A percentile compares a stretch with the other conserved stretches of the same genome.
These are phyloP conservation scores for Sparassis latifolia DNA, from an alignment of 1,284 basidiomycete species.

Conservation along the genomic window DNA sequence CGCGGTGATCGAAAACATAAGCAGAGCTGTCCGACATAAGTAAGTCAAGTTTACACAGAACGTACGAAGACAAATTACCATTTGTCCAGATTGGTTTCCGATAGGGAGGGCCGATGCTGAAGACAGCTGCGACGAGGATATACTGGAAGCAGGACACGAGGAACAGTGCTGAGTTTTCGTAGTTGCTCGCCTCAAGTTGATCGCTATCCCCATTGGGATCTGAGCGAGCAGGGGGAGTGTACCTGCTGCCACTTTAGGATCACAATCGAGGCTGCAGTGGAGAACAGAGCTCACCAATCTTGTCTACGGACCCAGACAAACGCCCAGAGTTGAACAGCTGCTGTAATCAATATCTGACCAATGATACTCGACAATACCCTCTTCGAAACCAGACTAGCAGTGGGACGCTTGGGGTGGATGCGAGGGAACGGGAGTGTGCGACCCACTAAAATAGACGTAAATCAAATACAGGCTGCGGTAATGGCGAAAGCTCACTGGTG, in stretches of 20 bases:
- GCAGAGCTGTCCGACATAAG: slow-evolving; percentile 5
- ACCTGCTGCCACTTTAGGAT: slow-evolving; percentile 37
- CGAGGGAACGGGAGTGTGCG: slow-evolving; percentile 85
- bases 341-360: slow-evolving; percentile 89
- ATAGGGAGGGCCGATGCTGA: slow-evolving; percentile 97
- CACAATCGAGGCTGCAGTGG: neutral
- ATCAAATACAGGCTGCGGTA: slow-evolving; percentile 1
- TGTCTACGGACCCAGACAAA: slow-evolving; percentile 88
- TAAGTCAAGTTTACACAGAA: neutral
- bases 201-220: slow-evolving; percentile 57
- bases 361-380: slow-evolving; percentile 93
- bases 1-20: slow-evolving; percentile 15
- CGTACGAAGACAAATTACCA: slow-evolving; percentile 40
- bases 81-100: slow-evolving; percentile 95
- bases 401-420: slow-evolving; percentile 88
- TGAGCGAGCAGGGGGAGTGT: slow-evolving; percentile 47
- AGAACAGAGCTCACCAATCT: slow-evolving; percentile 53
- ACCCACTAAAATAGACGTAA: slow-evolving; percentile 62
- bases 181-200: slow-evolving; percentile 86
- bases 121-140: slow-evolving; percentile 92
- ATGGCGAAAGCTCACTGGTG: slow-evolving; percentile 60
- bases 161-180: slow-evolving; percentile 92
- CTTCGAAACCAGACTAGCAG: slow-evolving; percentile 93
- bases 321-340: slow-evolving; percentile 78
- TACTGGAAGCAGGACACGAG: slow-evolving; percentile 98